Conservation (phyloP, 768 basidiomycete species). For the Russula griseocarnosa region DNA sequence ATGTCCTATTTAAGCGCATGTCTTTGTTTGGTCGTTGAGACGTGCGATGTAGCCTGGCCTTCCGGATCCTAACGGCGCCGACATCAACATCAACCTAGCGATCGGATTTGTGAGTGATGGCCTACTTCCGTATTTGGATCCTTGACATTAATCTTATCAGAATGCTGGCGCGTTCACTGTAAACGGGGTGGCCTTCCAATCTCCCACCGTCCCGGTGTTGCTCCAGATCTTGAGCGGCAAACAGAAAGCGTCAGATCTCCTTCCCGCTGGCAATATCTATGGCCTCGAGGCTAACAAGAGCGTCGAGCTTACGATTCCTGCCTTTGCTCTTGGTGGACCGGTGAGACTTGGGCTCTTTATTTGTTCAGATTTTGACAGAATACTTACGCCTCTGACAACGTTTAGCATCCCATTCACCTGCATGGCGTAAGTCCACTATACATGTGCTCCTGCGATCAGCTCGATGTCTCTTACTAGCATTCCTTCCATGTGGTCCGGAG, state of each 20-base stretch:
- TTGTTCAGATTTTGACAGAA: not conserved
- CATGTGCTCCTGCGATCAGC: not conserved
- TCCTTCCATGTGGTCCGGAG: conserved; percentile 29
- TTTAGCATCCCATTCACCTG: conserved; percentile 23
- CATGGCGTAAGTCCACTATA: conserved; percentile 16
- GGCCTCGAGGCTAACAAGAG: conserved; percentile 44
- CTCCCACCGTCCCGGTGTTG: conserved; percentile 50
- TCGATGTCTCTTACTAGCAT: conserved; percentile 16
- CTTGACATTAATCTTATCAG: not conserved
- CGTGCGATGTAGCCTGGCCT: conserved; percentile 20
- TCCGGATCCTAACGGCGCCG: conserved; percentile 23
- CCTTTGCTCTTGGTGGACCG: conserved; percentile 37
- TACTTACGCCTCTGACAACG: not conserved
- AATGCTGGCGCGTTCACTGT: conserved; percentile 22
- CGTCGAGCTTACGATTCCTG: conserved; percentile 50
- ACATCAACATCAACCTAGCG: conserved; percentile 28
- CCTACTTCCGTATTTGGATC: not conserved
- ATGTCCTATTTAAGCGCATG: not conserved
- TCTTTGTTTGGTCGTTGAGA: not conserved
- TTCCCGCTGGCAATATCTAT: conserved; percentile 49
- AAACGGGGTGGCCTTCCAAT: conserved; percentile 38
- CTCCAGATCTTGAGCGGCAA: conserved; percentile 58
- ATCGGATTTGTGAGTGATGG: conserved; percentile 28
- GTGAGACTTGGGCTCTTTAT: conserved; percentile 25
- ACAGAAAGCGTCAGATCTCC: conserved; percentile 43